A percentile compares a stretch with the other conserved stretches of the same genome.
Evolutionary conservation across 495 filamentous ascomycete species (phyloP).

Genomic region (Elaphomyces granulatus): DNA sequence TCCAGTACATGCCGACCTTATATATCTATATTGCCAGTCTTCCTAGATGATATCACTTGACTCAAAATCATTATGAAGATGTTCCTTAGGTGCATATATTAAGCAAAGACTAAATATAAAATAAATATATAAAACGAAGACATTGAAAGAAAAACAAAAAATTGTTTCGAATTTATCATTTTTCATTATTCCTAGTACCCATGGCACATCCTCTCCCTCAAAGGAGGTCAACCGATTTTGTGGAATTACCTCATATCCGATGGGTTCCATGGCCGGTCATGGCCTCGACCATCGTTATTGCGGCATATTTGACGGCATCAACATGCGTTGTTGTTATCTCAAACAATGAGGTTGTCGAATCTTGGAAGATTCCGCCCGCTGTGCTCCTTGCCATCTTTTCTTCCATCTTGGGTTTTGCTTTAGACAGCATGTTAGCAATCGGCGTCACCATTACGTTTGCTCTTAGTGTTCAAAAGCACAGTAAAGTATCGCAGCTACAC

Average conservation of each 20-base stretch:
- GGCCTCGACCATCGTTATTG: neutral
- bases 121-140: too few species aligned
- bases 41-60: too few species aligned
- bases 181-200: too few species aligned
- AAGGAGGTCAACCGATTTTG: too few species aligned
- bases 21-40: too few species aligned
- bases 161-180: too few species aligned
- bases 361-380: neutral
- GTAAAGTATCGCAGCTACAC: neutral
- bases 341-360: neutral
- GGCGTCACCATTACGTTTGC: neutral
- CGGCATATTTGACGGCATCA: neutral
- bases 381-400: neutral
- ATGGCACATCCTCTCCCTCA: too few species aligned
- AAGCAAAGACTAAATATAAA: too few species aligned
- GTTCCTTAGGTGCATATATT: too few species aligned
- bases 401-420: neutral
- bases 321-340: neutral
- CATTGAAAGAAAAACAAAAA: too few species aligned
- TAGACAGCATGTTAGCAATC: neutral
- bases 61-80: too few species aligned
- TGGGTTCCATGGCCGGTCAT: neutral
- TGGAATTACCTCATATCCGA: neutral
- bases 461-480: neutral
- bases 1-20: too few species aligned